Evolutionary conservation across 805 yeast species (phyloP).

Genomic region (Sugiyamaella boreocaroliniensis): DNA sequence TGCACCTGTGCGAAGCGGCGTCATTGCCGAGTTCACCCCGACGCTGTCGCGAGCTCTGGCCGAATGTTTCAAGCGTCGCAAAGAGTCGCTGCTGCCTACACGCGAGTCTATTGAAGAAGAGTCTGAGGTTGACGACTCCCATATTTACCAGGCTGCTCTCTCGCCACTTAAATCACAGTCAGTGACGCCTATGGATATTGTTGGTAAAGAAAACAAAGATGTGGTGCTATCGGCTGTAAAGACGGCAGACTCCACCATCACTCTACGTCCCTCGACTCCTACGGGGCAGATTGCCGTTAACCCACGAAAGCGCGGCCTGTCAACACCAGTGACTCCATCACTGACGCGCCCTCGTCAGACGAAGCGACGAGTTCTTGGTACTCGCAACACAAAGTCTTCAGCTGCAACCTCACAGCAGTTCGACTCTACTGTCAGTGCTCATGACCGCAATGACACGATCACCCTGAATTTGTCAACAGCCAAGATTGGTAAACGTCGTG

Average conservation of each 20-base stretch:
- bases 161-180: neutral
- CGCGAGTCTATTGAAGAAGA: neutral
- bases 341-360: neutral
- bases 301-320: slow-evolving; percentile 7
- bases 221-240: neutral
- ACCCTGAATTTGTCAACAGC: too few relatives aligned
- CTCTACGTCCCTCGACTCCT: neutral
- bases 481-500: neutral
- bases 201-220: neutral
- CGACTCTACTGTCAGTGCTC: too few relatives aligned
- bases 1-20: slow-evolving; percentile 1
- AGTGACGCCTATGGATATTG: neutral
- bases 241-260: neutral
- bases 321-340: slow-evolving; percentile 16
- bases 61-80: slow-evolving; percentile 15
- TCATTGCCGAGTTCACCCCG: slow-evolving; percentile 18
- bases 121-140: neutral
- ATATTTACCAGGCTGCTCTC: neutral
- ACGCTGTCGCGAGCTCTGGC: slow-evolving; percentile 16
- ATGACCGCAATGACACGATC: too few relatives aligned
- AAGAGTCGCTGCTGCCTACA: slow-evolving; percentile 11
- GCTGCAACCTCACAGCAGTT: neutral
- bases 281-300: neutral
- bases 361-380: slow-evolving; percentile 10
- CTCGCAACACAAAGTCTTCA: neutral